These are phyloP conservation scores for Globisporangium irregulare DNA, from an alignment of 352 stramenopile genomes.

Conservation along the genomic window DNA sequence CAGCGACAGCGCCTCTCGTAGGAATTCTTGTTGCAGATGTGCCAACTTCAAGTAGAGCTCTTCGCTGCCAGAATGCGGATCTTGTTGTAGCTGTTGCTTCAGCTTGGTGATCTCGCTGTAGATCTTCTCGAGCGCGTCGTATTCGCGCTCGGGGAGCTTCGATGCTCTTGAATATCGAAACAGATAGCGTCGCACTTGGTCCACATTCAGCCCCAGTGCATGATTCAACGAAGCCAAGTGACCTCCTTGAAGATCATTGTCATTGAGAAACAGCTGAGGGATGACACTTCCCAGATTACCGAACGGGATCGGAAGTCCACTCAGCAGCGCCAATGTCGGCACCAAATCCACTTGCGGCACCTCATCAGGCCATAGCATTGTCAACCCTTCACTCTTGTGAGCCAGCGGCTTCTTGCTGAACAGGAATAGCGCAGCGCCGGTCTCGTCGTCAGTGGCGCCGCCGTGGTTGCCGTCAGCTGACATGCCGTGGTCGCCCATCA, in stretches of 20 bases:
- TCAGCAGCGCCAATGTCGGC: constrained; percentile 92
- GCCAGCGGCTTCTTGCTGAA: constrained; percentile 69
- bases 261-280: constrained; percentile 85
- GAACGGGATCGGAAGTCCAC: constrained; percentile 95
- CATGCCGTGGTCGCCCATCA: constrained; percentile 99
- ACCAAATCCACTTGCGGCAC: constrained; percentile 96
- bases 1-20: constrained; percentile 60
- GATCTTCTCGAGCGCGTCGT: constrained; percentile 52
- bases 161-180: constrained; percentile 63
- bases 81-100: constrained; percentile 27
- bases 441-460: constrained; percentile 95
- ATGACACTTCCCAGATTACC: constrained; percentile 93
- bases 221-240: constrained; percentile 41
- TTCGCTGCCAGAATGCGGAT: constrained; percentile 15
- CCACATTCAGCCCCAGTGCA: constrained; percentile 77
- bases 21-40: constrained; percentile 45
- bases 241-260: neutral
- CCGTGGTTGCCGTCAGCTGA: constrained; percentile 98
- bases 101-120: constrained; percentile 37
- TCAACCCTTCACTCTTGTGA: constrained; percentile 6
- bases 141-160: constrained; percentile 56
- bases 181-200: constrained; percentile 82
- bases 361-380: constrained; percentile 23
- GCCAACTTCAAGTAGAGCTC: constrained; percentile 37
- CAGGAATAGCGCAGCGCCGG: constrained; percentile 93